Conservation (phyloP, 116 monocot species). For the Iris pallida region DNA sequence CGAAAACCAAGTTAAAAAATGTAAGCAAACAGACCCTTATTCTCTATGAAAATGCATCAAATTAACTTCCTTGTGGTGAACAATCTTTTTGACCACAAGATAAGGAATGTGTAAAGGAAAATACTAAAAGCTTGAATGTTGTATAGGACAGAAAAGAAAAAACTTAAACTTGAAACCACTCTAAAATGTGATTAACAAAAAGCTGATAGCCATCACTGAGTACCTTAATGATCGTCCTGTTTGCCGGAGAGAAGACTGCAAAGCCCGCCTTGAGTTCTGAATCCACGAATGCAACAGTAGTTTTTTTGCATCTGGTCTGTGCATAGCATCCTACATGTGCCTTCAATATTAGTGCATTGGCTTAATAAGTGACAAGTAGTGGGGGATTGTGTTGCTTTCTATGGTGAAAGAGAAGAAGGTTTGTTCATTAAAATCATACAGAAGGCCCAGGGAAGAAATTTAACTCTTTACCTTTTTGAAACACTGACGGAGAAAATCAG, state of each 20-base stretch:
- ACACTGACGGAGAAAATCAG: slow-evolving; percentile 84
- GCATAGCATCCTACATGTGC: slow-evolving; percentile 74
- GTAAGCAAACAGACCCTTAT: too few species aligned
- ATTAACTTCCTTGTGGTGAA: too few species aligned
- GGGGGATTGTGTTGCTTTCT: neutral
- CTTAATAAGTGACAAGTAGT: neutral
- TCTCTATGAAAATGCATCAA: too few species aligned
- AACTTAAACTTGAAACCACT: too few species aligned
- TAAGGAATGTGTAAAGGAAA: too few species aligned
- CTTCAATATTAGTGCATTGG: slow-evolving; percentile 8
- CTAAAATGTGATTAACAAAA: neutral
- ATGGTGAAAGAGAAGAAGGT: neutral
- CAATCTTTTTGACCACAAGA: too few species aligned
- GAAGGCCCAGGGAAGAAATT: neutral
- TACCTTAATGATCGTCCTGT: slow-evolving; percentile 56
- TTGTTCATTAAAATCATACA: neutral
- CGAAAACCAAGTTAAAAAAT: too few species aligned
- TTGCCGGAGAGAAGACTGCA: slow-evolving; percentile 58
- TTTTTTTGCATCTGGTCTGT: slow-evolving; percentile 86
- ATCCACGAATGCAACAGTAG: slow-evolving; percentile 84
- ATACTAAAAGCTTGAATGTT: too few species aligned
- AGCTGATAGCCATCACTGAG: neutral
- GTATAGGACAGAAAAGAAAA: too few species aligned
- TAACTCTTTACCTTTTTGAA: slow-evolving; percentile 60
- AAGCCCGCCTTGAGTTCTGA: slow-evolving; percentile 68